Percentiles rank a stretch among this genome's conserved stretches.
Conservation (phyloP, 2,329 filamentous ascomycete species). For the Dothideomycetes sp. region DNA sequence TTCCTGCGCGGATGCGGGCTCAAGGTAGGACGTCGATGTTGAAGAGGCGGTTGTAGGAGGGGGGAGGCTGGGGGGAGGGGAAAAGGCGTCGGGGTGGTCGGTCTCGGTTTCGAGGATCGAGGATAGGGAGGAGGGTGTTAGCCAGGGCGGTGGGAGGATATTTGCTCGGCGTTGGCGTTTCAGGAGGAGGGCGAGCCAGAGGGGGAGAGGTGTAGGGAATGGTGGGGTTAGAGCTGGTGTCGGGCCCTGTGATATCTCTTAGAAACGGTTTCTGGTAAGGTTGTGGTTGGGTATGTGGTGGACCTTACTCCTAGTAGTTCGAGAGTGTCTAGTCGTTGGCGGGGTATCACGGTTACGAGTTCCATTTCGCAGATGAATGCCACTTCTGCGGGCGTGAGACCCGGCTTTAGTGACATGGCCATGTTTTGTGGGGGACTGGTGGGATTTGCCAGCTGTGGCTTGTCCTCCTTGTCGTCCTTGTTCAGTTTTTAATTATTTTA, state of each 20-base stretch:
- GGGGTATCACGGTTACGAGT: slow-evolving; percentile 81
- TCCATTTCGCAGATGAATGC: slow-evolving; percentile 98
- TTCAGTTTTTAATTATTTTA: no score
- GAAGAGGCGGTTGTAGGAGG: slow-evolving; percentile 13
- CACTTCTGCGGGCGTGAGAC: slow-evolving; percentile 76
- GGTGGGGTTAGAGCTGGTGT: slow-evolving; percentile 71
- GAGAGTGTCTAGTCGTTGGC: slow-evolving; percentile 78
- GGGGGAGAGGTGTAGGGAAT: slow-evolving; percentile 64
- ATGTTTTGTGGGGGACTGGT: slow-evolving; percentile 24
- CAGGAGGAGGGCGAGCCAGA: slow-evolving; percentile 91
- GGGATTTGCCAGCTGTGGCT: neutral
- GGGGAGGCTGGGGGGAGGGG: slow-evolving; percentile 58
- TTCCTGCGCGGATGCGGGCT: slow-evolving; percentile 12
- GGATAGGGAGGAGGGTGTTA: slow-evolving; percentile 63
- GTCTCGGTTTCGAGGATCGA: slow-evolving; percentile 75
- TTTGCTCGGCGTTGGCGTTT: slow-evolving; percentile 92
- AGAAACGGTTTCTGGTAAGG: slow-evolving; percentile 3
- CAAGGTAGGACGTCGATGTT: slow-evolving; percentile 12
- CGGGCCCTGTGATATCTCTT: slow-evolving; percentile 51
- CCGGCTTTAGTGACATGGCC: slow-evolving; percentile 51
- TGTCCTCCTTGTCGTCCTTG: neutral
- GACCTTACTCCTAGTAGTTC: slow-evolving; percentile 72
- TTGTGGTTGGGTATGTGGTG: slow-evolving; percentile 16
- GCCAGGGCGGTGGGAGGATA: slow-evolving; percentile 84
- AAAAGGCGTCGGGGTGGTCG: slow-evolving; percentile 59